These are phyloP conservation scores for Byssothecium circinans DNA, from an alignment of 2,329 filamentous ascomycete species.

Conservation along the genomic window DNA sequence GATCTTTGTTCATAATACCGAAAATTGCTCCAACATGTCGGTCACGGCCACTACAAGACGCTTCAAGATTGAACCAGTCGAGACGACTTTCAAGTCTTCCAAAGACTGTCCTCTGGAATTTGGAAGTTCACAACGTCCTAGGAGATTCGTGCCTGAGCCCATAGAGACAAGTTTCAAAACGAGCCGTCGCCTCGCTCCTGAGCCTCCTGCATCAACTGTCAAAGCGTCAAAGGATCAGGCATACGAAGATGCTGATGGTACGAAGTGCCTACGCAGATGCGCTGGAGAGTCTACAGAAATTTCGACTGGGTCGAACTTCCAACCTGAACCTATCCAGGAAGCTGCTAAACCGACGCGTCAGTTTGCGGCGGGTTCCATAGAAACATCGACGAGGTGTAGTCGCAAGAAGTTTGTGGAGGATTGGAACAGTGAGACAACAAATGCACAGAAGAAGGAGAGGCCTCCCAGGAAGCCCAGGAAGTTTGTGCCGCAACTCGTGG, in stretches of 20 bases:
- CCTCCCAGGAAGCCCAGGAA: constrained; percentile 42
- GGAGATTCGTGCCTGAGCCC: constrained; percentile 34
- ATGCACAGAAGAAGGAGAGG: constrained; percentile 6
- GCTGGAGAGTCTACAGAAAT: constrained; percentile 7
- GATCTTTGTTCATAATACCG: constrained; percentile 1
- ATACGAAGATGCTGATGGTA: constrained; percentile 1
- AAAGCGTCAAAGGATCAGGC: constrained; percentile 54
- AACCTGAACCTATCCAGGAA: constrained; percentile 38
- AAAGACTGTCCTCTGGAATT: constrained; percentile 52
- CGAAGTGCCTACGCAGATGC: constrained; percentile 32
- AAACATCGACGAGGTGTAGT: constrained; percentile 8
- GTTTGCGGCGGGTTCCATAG: constrained; percentile 7
- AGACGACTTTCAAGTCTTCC: constrained; percentile 38
- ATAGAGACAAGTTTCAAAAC: constrained; percentile 31
- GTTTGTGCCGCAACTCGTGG: constrained; percentile 80
- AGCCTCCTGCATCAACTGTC: constrained; percentile 69
- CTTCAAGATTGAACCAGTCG: constrained; percentile 47
- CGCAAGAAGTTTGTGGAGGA: constrained; percentile 19
- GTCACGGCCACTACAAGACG: constrained; percentile 35
- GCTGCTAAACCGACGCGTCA: constrained; percentile 24
- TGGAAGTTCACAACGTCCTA: constrained; percentile 8
- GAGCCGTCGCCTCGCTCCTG: constrained; percentile 61
- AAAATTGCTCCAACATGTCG: constrained; percentile 28
- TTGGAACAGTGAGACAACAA: constrained; percentile 10
- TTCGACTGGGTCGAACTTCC: constrained; percentile 39